Percentiles rank a stretch among this genome's conserved stretches.
Evolutionary conservation across 1,284 basidiomycete species (phyloP).

Genomic region (Microbotryum scabiosae): DNA sequence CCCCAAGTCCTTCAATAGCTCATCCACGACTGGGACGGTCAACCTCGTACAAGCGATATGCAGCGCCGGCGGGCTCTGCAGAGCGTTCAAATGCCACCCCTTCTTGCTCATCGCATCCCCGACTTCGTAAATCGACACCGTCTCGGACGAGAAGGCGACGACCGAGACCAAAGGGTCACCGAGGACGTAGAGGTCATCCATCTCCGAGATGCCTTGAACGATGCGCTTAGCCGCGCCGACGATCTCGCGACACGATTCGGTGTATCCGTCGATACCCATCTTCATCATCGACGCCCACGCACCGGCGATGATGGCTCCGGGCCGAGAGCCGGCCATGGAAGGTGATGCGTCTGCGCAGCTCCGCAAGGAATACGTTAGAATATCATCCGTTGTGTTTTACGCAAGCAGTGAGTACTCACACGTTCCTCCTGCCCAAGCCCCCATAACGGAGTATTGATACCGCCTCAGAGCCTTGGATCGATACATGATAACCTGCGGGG

Average conservation of each 20-base stretch:
- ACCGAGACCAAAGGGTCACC: slow-evolving; percentile 84
- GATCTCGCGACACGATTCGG: slow-evolving; percentile 76
- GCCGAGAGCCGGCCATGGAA: slow-evolving; percentile 77
- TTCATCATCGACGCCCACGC: slow-evolving; percentile 94
- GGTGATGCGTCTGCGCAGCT: slow-evolving; percentile 63
- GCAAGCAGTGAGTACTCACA: slow-evolving; percentile 35
- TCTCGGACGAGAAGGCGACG: slow-evolving; percentile 71
- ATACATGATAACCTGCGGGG: slow-evolving; percentile 65
- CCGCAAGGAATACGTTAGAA: slow-evolving; percentile 47
- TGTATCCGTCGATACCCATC: slow-evolving; percentile 85
- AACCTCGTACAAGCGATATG: slow-evolving; percentile 88
- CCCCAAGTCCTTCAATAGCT: slow-evolving; percentile 73
- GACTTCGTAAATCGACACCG: slow-evolving; percentile 64
- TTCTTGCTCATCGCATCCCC: slow-evolving; percentile 77
- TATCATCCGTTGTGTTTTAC: too few species aligned
- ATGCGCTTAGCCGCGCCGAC: slow-evolving; percentile 65
- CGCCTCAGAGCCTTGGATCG: slow-evolving; percentile 50
- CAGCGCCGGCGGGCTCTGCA: slow-evolving; percentile 68
- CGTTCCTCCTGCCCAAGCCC: slow-evolving; percentile 61
- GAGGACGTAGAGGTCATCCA: slow-evolving; percentile 63
- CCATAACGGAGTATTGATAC: slow-evolving; percentile 76
- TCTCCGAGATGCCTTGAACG: slow-evolving; percentile 44
- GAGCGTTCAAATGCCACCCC: slow-evolving; percentile 57
- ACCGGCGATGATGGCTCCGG: slow-evolving; percentile 85
- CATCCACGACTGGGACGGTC: slow-evolving; percentile 66